Conservation (phyloP, 139 green algal genomes). For the Choricystis sp. region DNA sequence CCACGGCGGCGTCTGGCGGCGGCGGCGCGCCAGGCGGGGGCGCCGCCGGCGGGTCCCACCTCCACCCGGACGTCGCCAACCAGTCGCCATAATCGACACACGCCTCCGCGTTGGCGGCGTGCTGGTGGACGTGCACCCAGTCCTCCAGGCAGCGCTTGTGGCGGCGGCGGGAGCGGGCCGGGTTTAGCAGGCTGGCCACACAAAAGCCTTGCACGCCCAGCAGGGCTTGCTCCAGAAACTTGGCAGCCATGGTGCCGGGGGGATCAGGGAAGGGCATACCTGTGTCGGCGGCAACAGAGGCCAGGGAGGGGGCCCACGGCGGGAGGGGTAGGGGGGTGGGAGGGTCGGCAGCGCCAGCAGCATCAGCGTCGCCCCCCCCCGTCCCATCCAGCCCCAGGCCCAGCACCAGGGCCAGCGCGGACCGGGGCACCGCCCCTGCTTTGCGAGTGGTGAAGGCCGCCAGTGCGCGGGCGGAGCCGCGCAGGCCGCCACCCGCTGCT, state of each 20-base stretch:
- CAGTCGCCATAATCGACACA: not conserved
- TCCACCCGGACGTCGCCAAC: not conserved
- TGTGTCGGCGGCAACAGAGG: not conserved
- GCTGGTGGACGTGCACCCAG: not conserved
- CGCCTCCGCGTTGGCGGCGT: not conserved
- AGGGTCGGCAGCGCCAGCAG: not conserved
- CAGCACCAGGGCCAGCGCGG: not conserved
- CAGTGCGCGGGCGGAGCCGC: not conserved
- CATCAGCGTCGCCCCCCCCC: too few species aligned
- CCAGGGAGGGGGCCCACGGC: not conserved
- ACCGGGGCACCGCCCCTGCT: not conserved
- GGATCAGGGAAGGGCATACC: not conserved
- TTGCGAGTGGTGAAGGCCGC: not conserved
- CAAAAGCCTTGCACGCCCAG: not conserved
- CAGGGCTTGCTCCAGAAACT: not conserved
- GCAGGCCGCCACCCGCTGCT: not conserved
- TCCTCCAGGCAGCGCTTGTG: not conserved
- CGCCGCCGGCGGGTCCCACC: not conserved
- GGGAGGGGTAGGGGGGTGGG: too few species aligned
- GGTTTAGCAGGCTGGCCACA: not conserved
- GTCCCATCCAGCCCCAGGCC: not conserved
- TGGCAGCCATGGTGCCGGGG: not conserved
- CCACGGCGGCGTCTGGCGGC: not conserved
- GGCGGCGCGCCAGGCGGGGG: too few species aligned
- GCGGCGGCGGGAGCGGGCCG: too few species aligned